Conservation (phyloP, 345 rosid species). For the Hibiscus mutabilis region DNA sequence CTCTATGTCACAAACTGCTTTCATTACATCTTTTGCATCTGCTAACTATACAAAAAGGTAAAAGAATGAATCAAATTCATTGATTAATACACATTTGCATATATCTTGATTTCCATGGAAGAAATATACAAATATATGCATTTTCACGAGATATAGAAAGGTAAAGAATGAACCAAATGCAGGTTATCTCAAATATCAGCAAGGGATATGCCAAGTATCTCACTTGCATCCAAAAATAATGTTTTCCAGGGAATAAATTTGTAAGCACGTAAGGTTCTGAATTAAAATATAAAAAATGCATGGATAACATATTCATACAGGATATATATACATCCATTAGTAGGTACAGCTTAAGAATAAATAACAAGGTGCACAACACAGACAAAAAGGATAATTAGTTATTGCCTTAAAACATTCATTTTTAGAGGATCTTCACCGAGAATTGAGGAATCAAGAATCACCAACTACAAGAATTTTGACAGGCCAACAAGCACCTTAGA, state of each 20-base stretch:
- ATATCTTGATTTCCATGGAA: background rate
- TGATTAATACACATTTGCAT: constrained; percentile 23
- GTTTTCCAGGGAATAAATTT: background rate
- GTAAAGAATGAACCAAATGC: background rate
- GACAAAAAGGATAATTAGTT: background rate
- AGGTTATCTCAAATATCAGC: background rate
- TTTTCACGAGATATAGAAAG: constrained; percentile 39
- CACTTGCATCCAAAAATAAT: background rate
- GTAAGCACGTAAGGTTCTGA: background rate
- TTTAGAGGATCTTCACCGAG: background rate
- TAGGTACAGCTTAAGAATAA: background rate
- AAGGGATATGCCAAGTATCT: background rate
- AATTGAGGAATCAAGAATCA: background rate
- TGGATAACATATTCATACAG: background rate
- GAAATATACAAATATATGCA: constrained; percentile 21
- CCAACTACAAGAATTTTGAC: background rate
- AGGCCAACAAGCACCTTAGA: background rate
- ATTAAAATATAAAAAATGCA: background rate
- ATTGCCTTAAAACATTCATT: background rate
- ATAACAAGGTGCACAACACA: background rate
- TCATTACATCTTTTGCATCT: constrained; percentile 73
- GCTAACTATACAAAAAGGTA: constrained; percentile 36
- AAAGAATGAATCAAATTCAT: background rate
- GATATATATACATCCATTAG: background rate
- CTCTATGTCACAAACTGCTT: constrained; percentile 35